These are phyloP conservation scores for Annulohypoxylon stygium DNA, from an alignment of 495 filamentous ascomycete genomes.

Conservation along the genomic window DNA sequence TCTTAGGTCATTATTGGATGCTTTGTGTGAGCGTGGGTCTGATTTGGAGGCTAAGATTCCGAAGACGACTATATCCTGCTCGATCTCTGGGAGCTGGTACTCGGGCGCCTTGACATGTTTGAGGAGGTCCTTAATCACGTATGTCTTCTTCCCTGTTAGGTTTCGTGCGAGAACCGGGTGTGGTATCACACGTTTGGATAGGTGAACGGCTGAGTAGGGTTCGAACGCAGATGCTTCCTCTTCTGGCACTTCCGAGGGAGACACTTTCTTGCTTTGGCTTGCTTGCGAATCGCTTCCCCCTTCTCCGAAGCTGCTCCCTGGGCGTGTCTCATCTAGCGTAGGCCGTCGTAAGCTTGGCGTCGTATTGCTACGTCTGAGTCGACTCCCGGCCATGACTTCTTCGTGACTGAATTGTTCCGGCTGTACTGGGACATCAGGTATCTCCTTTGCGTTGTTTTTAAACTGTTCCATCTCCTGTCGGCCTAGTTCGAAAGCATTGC, in stretches of 20 bases:
- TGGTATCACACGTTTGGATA: constrained; percentile 87
- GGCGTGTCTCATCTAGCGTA: constrained; percentile 30
- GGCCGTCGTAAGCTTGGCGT: constrained; percentile 58
- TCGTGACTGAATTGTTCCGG: constrained; percentile 70
- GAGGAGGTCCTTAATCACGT: constrained; percentile 84
- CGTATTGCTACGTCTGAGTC: constrained; percentile 66
- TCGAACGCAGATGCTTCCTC: constrained; percentile 73
- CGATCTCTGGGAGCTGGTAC: constrained; percentile 87
- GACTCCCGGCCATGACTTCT: constrained; percentile 69
- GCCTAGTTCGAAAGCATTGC: constrained; percentile 77
- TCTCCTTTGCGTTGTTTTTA: constrained; percentile 70
- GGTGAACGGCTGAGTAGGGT: constrained; percentile 84
- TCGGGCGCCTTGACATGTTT: constrained; percentile 82
- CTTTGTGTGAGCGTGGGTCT: constrained; percentile 77
- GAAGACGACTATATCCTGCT: constrained; percentile 88
- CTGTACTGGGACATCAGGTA: constrained; percentile 62
- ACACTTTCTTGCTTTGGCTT: constrained; percentile 33
- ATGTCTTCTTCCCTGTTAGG: constrained; percentile 79
- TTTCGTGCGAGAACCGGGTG: constrained; percentile 82
- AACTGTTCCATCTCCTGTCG: constrained; percentile 74
- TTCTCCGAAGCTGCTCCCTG: constrained; percentile 31
- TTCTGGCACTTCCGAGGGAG: constrained; percentile 52
- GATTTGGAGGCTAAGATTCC: constrained; percentile 91
- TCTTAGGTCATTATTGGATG: constrained; percentile 56
- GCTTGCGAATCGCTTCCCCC: constrained; percentile 31